Percentiles rank a stretch among this genome's conserved stretches.
These are phyloP conservation scores for Penicillium salamii DNA, from an alignment of 495 filamentous ascomycete genomes.

Conservation along the genomic window DNA sequence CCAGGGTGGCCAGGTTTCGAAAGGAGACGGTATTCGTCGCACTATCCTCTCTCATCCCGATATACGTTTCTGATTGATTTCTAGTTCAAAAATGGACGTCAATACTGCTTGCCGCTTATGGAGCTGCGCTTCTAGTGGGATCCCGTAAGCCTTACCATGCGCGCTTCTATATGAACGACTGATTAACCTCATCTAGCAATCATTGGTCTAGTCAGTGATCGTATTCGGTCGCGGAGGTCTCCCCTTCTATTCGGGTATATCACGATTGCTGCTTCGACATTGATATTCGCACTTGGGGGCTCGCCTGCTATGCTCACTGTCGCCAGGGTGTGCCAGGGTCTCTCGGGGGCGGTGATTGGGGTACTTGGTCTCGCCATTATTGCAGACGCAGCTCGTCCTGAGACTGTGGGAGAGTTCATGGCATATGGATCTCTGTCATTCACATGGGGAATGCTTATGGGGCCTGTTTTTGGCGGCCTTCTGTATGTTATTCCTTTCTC, in stretches of 20 bases:
- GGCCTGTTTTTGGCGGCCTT: constrained; percentile 2
- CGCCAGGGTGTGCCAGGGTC: constrained; percentile 3
- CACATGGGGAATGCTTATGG: constrained; percentile 10
- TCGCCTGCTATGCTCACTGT: background rate
- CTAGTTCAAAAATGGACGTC: constrained; percentile 9
- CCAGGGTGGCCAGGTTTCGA: background rate
- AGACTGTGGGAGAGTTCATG: constrained; percentile 6
- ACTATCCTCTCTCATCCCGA: background rate
- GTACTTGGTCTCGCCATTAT: constrained; percentile 9
- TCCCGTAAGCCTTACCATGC: background rate
- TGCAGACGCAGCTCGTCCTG: constrained; percentile 6
- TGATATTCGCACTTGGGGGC: background rate
- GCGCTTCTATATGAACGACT: background rate
- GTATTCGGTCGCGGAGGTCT: constrained; percentile 2
- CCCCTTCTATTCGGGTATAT: constrained; percentile 4
- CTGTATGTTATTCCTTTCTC: background rate
- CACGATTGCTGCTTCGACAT: constrained; percentile 2
- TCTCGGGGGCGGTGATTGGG: constrained; percentile 8
- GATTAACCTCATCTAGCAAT: background rate
- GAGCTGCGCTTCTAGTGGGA: constrained; percentile 2
- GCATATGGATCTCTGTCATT: constrained; percentile 4
- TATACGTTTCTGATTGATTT: background rate
- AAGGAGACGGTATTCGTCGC: background rate
- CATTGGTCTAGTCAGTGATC: constrained; percentile 3
- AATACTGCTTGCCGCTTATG: constrained; percentile 1